These are phyloP conservation scores for Paecilomyces sp. DNA, from an alignment of 2,329 filamentous ascomycete genomes.

Conservation along the genomic window DNA sequence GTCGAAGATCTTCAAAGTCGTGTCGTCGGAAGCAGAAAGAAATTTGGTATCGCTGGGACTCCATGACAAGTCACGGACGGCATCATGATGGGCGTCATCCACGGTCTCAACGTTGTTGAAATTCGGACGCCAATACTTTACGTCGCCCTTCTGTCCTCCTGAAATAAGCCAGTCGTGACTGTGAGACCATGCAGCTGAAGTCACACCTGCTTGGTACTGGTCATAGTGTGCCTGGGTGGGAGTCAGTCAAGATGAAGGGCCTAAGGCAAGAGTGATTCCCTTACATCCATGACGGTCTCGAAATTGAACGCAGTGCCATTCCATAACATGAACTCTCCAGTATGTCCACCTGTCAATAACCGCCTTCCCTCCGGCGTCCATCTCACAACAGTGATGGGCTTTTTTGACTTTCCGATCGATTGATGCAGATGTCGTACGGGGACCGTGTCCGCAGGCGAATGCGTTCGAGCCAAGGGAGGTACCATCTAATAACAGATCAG, in stretches of 20 bases:
- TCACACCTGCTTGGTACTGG: conserved; percentile 38
- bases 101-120: conserved; percentile 98
- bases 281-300: conserved; percentile 89
- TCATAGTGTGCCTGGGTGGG: conserved; percentile 62
- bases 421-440: conserved; percentile 94
- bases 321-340: conserved; percentile 97
- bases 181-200: conserved; percentile 65
- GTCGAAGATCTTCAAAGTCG: conserved; percentile 89
- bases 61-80: conserved; percentile 86
- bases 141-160: conserved; percentile 85
- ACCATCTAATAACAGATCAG: conserved; percentile 57
- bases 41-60: conserved; percentile 94
- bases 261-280: conserved; percentile 7
- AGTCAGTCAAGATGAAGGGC: conserved; percentile 8
- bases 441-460: conserved; percentile 74
- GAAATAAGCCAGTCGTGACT: conserved; percentile 96
- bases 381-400: conserved; percentile 91
- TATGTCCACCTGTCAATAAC: conserved; percentile 86
- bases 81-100: conserved; percentile 73
- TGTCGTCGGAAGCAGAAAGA: conserved; percentile 91
- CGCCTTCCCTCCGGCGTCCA: conserved; percentile 96
- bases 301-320: conserved; percentile 99
- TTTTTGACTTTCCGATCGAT: conserved; percentile 97
- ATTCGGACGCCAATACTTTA: conserved; percentile 99
- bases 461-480: conserved; percentile 68